Conservation (phyloP, 345 rosid genomes). For the Acer saccharum region DNA sequence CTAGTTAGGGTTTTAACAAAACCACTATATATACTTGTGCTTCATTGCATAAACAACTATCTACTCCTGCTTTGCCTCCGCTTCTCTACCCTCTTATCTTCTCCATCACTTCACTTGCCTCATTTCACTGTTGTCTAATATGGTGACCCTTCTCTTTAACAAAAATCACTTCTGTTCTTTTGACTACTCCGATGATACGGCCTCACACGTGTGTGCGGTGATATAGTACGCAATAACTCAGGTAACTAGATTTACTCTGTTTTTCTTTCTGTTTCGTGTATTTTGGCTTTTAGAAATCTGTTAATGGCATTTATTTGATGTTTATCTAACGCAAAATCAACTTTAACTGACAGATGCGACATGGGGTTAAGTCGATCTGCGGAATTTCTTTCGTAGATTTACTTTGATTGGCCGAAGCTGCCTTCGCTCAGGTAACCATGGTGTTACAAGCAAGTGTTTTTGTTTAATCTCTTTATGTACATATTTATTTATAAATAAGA, state of each 20-base stretch:
- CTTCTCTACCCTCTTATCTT: too few relatives aligned
- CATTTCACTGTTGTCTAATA: neutral
- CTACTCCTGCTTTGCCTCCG: neutral
- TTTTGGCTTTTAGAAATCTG: neutral
- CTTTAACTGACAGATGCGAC: neutral
- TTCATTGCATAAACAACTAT: neutral
- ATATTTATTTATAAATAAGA: neutral
- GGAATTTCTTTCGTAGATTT: neutral
- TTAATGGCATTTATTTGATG: neutral
- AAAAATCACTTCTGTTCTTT: neutral
- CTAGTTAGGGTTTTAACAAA: constrained; percentile 8
- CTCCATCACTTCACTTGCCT: neutral
- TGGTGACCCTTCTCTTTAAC: neutral
- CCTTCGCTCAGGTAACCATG: constrained; percentile 4
- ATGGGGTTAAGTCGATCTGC: neutral
- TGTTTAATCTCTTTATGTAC: neutral
- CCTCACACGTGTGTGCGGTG: neutral
- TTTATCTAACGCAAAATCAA: neutral
- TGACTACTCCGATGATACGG: neutral
- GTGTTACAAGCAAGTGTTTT: neutral
- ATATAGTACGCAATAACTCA: neutral
- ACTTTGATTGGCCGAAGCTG: neutral
- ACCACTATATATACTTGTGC: neutral
- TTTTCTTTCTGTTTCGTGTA: neutral
- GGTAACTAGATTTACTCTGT: neutral